Evolutionary conservation across 306 rosid genomes (phyloP).

Genomic region (Lithocarpus polystachyus): DNA sequence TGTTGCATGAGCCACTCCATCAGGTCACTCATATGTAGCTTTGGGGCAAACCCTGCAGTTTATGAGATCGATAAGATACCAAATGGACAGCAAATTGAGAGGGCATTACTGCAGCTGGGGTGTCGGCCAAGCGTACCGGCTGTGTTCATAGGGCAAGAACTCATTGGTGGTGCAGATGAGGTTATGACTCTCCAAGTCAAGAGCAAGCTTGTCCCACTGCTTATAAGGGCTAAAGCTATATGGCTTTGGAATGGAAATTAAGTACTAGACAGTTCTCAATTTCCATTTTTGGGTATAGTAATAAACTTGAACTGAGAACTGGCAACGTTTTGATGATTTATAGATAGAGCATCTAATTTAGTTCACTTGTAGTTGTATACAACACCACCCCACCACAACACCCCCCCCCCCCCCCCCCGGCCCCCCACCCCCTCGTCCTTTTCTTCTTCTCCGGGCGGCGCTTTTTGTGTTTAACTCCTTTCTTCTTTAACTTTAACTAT

Average conservation of each 20-base stretch:
- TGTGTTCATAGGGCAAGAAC: constrained; percentile 64
- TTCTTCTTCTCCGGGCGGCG: too few relatives aligned
- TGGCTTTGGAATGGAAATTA: constrained; percentile 31
- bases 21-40: constrained; percentile 43
- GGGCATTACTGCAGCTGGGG: constrained; percentile 39
- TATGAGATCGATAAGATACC: constrained; percentile 54
- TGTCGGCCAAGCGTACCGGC: constrained; percentile 67
- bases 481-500: not conserved
- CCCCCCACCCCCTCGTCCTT: too few relatives aligned
- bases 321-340: not conserved
- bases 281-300: not conserved
- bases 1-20: constrained; percentile 51
- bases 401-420: too few relatives aligned
- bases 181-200: constrained; percentile 54
- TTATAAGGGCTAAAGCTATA: constrained; percentile 53
- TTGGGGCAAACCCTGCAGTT: constrained; percentile 47
- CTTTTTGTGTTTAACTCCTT: not conserved
- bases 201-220: constrained; percentile 55
- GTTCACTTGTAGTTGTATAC: too few relatives aligned
- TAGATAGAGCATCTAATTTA: not conserved
- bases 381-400: too few relatives aligned
- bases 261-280: too few relatives aligned
- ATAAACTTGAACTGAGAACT: not conserved
- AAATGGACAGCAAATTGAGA: constrained; percentile 50
- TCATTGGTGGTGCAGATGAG: constrained; percentile 62